Percentiles rank a stretch among this genome's conserved stretches.
phyloP scores from a whole-genome alignment of 495 filamentous ascomycete genomes.

The Echria macrotheca region DNA sequence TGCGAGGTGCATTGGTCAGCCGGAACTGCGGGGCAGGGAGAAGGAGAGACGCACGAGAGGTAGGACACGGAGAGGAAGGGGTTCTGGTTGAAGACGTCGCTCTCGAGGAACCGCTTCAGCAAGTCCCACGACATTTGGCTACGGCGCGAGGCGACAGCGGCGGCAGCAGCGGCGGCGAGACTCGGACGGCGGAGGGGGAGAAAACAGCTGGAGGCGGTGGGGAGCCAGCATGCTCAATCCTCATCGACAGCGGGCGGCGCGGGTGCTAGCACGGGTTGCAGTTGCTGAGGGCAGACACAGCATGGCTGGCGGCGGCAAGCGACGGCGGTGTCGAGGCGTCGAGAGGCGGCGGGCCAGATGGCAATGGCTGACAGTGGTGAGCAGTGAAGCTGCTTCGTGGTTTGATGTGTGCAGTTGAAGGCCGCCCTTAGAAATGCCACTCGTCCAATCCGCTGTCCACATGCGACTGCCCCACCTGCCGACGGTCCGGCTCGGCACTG shows the following conservation, averaged over 20 bases:
- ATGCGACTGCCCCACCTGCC: conserved; percentile 21
- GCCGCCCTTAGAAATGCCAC: no score
- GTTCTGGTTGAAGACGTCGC: conserved; percentile 77
- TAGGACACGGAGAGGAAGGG: conserved; percentile 74
- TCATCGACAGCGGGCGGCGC: conserved; percentile 10
- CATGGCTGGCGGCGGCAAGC: conserved; percentile 17
- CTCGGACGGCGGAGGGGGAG: conserved; percentile 17
- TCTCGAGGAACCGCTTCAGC: conserved; percentile 72
- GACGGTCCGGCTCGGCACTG: conserved; percentile 18
- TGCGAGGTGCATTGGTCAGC: conserved; percentile 28
- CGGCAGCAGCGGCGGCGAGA: conserved; percentile 12
- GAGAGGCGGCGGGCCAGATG: no score
- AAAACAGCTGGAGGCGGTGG: conserved; percentile 18
- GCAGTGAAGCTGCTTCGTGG: no score
- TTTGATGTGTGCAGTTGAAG: no score
- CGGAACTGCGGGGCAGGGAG: conserved; percentile 8
- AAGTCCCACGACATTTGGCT: conserved; percentile 53
- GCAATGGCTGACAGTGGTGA: no score
- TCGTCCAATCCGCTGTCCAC: not conserved
- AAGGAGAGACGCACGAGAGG: conserved; percentile 55
- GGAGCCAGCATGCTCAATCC: conserved; percentile 24
- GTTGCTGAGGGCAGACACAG: conserved; percentile 14
- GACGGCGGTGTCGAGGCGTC: not conserved
- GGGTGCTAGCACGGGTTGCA: no score
- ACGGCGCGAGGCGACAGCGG: conserved; percentile 19